phyloP scores from a whole-genome alignment of 1,139 yeast species.

The Sugiyamaella paludigena region DNA sequence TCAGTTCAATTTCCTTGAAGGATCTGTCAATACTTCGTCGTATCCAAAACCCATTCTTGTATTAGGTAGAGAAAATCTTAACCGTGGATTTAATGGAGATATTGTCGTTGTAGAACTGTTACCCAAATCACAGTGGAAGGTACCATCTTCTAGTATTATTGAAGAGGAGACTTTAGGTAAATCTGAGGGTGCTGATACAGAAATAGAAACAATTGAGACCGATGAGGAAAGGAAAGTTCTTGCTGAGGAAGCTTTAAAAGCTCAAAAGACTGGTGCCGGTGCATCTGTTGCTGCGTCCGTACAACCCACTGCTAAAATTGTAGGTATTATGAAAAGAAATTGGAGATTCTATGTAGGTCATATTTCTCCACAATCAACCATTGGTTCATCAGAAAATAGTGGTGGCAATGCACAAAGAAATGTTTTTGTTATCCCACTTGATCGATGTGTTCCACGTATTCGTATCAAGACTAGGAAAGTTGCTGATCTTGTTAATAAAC shows the following conservation, averaged over 20 bases:
- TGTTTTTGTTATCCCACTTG: slow-evolving; percentile 87
- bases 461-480: slow-evolving; percentile 88
- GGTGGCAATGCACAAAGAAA: slow-evolving; percentile 53
- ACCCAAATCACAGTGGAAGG: slow-evolving; percentile 85
- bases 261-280: slow-evolving; percentile 43
- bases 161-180: slow-evolving; percentile 65
- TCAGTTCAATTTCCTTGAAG: slow-evolving; percentile 86
- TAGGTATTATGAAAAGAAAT: slow-evolving; percentile 82
- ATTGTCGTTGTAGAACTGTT: slow-evolving; percentile 85
- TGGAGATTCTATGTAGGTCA: slow-evolving; percentile 98
- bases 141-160: slow-evolving; percentile 72
- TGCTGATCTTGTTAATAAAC: slow-evolving; percentile 72
- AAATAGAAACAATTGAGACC: slow-evolving; percentile 48
- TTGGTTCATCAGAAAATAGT: slow-evolving; percentile 27
- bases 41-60: slow-evolving; percentile 81
- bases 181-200: slow-evolving; percentile 47
- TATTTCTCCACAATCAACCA: slow-evolving; percentile 73
- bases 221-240: slow-evolving; percentile 74
- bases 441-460: slow-evolving; percentile 80
- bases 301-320: slow-evolving; percentile 90
- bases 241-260: slow-evolving; percentile 69
- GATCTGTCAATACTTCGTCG: slow-evolving; percentile 68
- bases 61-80: slow-evolving; percentile 78
- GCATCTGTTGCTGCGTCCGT: slow-evolving; percentile 46
- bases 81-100: slow-evolving; percentile 91